Evolutionary conservation across 768 basidiomycete species (phyloP).

Genomic region (Leccinum olivaceopallidum): DNA sequence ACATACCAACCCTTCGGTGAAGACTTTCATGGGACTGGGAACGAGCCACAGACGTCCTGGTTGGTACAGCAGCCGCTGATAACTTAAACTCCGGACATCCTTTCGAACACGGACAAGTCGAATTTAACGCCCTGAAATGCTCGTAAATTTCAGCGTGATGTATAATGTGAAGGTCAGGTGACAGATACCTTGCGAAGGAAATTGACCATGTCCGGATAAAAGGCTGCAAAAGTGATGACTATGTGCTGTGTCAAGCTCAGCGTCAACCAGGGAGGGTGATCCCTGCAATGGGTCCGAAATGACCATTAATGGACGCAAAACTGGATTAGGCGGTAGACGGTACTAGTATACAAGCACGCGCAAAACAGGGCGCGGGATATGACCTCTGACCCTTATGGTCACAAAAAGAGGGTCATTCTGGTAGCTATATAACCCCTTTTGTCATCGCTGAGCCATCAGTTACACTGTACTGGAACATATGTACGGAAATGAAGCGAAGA

Average conservation of each 20-base stretch:
- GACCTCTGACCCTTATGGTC: not conserved
- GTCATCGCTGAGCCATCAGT: conserved; percentile 12
- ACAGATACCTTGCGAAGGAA: not conserved
- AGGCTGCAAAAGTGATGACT: not conserved
- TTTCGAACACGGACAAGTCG: too few species aligned
- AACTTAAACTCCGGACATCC: too few species aligned
- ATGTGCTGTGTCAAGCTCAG: too few species aligned
- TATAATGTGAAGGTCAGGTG: not conserved
- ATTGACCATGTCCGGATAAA: not conserved
- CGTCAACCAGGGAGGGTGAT: too few species aligned
- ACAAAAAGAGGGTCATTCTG: not conserved
- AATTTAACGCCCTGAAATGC: too few species aligned
- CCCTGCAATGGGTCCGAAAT: not conserved
- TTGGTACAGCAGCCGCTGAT: too few species aligned
- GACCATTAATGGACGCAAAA: not conserved
- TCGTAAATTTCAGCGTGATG: not conserved
- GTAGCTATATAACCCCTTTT: conserved; percentile 6
- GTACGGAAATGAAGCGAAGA: not conserved
- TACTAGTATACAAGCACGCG: conserved; percentile 15
- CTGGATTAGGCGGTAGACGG: not conserved
- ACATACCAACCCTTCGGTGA: too few species aligned
- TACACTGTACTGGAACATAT: not conserved
- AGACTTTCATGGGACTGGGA: too few species aligned
- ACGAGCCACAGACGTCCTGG: too few species aligned
- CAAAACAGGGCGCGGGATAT: not conserved